Percentiles rank a stretch among this genome's conserved stretches.
These are phyloP conservation scores for Chrysopogon serrulatus DNA, from an alignment of 176 grass and related monocot genomes.

Conservation along the genomic window DNA sequence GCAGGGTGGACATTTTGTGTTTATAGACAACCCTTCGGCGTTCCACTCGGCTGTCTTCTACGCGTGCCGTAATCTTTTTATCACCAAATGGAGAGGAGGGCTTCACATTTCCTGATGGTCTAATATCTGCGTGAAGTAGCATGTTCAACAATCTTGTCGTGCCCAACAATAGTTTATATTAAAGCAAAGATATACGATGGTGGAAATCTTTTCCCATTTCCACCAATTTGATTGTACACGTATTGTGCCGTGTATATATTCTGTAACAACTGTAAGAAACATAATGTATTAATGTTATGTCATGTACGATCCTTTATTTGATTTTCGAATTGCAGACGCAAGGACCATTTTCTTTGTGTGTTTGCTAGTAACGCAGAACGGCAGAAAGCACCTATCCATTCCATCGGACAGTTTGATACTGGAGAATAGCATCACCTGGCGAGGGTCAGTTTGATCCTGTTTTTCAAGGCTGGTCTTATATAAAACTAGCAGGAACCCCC, in stretches of 20 bases:
- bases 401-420: too few species aligned
- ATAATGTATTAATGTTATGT: neutral
- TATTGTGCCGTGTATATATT: neutral
- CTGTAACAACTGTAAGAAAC: neutral
- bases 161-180: neutral
- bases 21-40: slow-evolving; percentile 84
- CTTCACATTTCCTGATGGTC: slow-evolving; percentile 49
- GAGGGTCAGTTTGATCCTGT: neutral
- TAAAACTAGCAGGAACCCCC: too few species aligned
- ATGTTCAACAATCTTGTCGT: neutral
- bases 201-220: neutral
- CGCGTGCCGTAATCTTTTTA: slow-evolving; percentile 71
- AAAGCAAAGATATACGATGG: neutral
- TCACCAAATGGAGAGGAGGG: slow-evolving; percentile 41
- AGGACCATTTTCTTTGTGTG: neutral
- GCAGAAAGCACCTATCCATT: neutral
- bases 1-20: slow-evolving; percentile 93
- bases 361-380: neutral
- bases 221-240: neutral
- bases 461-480: neutral
- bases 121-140: slow-evolving; percentile 47
- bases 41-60: slow-evolving; percentile 80
- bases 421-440: neutral
- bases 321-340: neutral
- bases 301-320: neutral